Evolutionary conservation across 441 rosid genomes (phyloP).

Genomic region (Pelargonium citronellum): DNA sequence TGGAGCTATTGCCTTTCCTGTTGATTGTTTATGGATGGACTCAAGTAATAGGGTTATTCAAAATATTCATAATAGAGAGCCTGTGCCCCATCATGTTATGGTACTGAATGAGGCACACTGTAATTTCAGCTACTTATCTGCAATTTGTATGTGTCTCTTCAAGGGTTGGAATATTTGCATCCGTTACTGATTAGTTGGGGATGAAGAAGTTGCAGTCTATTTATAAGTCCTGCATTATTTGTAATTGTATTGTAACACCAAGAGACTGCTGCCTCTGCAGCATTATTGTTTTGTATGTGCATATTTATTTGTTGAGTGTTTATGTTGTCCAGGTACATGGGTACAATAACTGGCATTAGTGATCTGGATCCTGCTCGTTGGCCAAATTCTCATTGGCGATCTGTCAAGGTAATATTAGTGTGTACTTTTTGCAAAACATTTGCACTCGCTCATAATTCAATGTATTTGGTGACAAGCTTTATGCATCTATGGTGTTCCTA

Average conservation of each 20-base stretch:
- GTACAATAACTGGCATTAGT: slow-evolving; percentile 94
- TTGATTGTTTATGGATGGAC: neutral
- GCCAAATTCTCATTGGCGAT: slow-evolving; percentile 96
- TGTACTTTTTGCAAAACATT: neutral
- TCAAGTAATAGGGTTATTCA: slow-evolving; percentile 2
- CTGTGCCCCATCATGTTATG: neutral
- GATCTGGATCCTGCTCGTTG: slow-evolving; percentile 81
- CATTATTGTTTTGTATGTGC: neutral
- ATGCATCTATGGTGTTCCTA: neutral
- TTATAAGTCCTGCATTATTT: neutral
- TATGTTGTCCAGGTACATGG: slow-evolving; percentile 74
- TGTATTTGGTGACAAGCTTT: neutral
- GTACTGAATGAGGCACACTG: neutral
- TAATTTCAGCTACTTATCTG: neutral
- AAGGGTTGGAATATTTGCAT: neutral
- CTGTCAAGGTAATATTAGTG: slow-evolving; percentile 61
- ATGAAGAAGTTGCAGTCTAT: neutral
- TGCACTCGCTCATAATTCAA: neutral
- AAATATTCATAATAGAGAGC: neutral
- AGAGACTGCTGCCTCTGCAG: neutral
- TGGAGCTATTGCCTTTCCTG: neutral
- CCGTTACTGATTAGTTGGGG: neutral
- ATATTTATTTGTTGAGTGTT: neutral
- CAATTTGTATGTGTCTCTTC: neutral
- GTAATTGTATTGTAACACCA: neutral